Evolutionary conservation across 139 green algal genomes (phyloP).

Genomic region (Eudorina sp.): DNA sequence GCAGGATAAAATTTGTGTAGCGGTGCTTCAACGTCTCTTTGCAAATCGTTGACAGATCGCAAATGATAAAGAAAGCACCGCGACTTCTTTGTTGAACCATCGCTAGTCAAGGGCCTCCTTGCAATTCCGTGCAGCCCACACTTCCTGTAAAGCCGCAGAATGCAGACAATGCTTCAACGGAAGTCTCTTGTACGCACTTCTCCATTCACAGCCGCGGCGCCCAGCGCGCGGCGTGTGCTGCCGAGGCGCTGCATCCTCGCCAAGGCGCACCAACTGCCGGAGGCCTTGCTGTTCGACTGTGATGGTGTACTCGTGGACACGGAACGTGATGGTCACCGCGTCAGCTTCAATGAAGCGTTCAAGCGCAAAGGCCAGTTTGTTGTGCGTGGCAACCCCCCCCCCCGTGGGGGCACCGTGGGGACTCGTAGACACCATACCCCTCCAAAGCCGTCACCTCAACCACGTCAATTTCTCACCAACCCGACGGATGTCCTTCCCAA

Average conservation of each 20-base stretch:
- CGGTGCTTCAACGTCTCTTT: not conserved
- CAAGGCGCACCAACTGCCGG: conserved; percentile 45
- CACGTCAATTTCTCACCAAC: no score
- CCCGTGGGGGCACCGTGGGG: no score
- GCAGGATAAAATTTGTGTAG: not conserved
- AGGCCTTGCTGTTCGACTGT: conserved; percentile 65
- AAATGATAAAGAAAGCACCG: not conserved
- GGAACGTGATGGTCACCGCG: conserved; percentile 90
- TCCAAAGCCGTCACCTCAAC: no score
- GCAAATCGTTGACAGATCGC: not conserved
- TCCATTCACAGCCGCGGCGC: not conserved
- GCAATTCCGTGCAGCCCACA: not conserved
- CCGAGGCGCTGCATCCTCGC: not conserved
- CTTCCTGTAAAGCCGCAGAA: no score
- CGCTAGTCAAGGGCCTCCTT: no score
- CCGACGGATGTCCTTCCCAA: no score
- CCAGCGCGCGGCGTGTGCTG: not conserved
- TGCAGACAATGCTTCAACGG: not conserved
- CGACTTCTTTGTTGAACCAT: no score
- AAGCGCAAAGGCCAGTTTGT: conserved; percentile 84
- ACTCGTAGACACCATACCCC: no score
- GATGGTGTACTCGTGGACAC: conserved; percentile 97
- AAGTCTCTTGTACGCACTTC: no score
- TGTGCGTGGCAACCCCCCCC: no score
- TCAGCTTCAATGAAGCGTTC: conserved; percentile 97